Evolutionary conservation across 2,329 filamentous ascomycete species (phyloP), one percentile per base, ranked within the genome.

Genomic region (Zasmidium angulare): DNA sequence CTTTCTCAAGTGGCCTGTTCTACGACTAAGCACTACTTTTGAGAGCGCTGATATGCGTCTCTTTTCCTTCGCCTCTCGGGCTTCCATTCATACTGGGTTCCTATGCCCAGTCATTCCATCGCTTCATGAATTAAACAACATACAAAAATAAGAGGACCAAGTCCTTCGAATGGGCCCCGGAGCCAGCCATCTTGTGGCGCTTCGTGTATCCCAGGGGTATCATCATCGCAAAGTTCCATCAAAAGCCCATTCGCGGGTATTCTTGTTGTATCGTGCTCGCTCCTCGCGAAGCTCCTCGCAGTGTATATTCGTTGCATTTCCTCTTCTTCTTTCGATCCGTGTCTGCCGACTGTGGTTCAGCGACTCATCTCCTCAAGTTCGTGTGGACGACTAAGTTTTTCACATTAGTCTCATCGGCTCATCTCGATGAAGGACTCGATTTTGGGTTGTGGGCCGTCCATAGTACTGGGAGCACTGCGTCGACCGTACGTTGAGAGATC

Each of bases 341-440:
- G 20, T 23, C 46, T 21, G 20, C 14, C 6, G 17, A 21, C 46
- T n/a, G 12, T 14, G 29, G 29, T 14, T 36, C 29, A 36, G 29
- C 14, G 29, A 7, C 29, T 36, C 29, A 7, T 7, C 14, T 14
- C 14, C 29, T 36, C 14, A 7, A 36, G 7, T 36, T 36, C 7
- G 7, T 36, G 7, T 21, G n/a, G 21, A 31, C 20, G 12, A 9
- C 46, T 10, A 29, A 21, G 10, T 31, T 11, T 12, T 14, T 46
- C 10, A 29, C 11, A 20, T 59, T 24, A 50, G 14, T 53, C 24
- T 55, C 58, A 57, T 23, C 51, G 24, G 50, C 60, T 22, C 62
- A 64, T 64, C 49, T 65, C 58, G 50, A 66, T 66, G 46, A 63
- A 66, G 23, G 56, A 62, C 48, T 63, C 58, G 1, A 60, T 36